A percentile compares a stretch with the other conserved stretches of the same genome.
phyloP scores from a whole-genome alignment of 2,329 filamentous ascomycete genomes.

The Lasiodiplodia gonubiensis region DNA sequence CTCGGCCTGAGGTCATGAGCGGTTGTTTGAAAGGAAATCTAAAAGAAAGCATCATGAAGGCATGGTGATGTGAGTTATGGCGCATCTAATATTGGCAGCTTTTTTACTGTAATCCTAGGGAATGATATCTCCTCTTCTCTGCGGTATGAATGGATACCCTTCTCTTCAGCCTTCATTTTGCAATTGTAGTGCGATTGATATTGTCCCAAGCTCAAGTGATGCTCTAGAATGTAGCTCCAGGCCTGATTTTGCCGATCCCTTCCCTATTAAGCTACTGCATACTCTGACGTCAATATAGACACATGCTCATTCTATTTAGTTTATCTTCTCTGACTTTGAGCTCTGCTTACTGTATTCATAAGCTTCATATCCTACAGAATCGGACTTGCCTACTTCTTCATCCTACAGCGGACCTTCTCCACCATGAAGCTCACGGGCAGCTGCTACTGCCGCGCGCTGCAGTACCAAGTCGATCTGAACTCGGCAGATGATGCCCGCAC shows the following conservation, averaged over 20 bases:
- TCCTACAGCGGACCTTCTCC: background rate
- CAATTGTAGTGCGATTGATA: background rate
- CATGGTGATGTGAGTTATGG: slow-evolving; percentile 36
- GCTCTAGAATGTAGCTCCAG: background rate
- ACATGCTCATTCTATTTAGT: background rate
- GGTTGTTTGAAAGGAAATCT: background rate
- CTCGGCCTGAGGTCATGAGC: slow-evolving; percentile 64
- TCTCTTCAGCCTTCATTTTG: background rate
- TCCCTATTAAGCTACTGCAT: background rate
- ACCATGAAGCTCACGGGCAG: slow-evolving; percentile 43
- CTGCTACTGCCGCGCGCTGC: slow-evolving; percentile 57
- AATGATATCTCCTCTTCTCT: slow-evolving; percentile 43
- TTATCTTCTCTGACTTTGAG: background rate
- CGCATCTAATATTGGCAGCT: slow-evolving; percentile 27
- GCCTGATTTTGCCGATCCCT: slow-evolving; percentile 5
- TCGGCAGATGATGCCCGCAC: slow-evolving; percentile 57
- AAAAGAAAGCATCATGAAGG: slow-evolving; percentile 28
- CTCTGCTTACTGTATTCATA: background rate
- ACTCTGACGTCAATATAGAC: slow-evolving; percentile 13
- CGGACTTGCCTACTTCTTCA: background rate
- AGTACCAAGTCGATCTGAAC: slow-evolving; percentile 53
- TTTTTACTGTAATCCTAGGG: slow-evolving; percentile 41
- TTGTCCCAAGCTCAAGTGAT: background rate
- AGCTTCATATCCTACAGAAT: background rate
- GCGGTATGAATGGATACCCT: slow-evolving; percentile 21